A percentile compares a stretch with the other conserved stretches of the same genome.
These are phyloP conservation scores for Austroboletus sp. DNA, from an alignment of 1,284 basidiomycete genomes.

Conservation along the genomic window DNA sequence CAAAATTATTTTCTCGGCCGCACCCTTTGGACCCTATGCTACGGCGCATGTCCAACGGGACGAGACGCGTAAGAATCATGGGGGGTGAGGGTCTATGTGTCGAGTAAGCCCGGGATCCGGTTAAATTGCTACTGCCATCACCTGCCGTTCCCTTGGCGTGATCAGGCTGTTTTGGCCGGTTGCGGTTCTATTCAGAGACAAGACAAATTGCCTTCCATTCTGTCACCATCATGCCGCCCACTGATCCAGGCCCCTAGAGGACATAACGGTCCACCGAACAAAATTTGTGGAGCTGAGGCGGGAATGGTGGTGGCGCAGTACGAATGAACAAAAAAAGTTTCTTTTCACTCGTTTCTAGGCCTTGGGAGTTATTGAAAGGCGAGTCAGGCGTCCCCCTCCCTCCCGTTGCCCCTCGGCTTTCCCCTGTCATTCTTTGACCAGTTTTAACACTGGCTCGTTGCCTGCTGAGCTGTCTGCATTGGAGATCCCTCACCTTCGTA, in stretches of 20 bases:
- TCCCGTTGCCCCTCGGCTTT: not conserved
- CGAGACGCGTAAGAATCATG: too few species aligned
- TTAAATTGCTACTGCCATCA: too few species aligned
- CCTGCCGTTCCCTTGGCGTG: too few species aligned
- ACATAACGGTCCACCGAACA: not conserved
- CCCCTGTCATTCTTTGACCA: not conserved
- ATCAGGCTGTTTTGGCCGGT: not conserved
- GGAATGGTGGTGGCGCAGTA: constrained; percentile 1
- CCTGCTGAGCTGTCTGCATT: not conserved
- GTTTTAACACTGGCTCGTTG: not conserved
- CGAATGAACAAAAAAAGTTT: not conserved
- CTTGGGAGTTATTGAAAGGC: not conserved
- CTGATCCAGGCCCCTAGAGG: not conserved
- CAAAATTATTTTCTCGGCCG: not conserved
- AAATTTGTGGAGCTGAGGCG: not conserved
- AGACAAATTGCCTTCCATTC: constrained; percentile 1
- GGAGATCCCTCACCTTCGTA: not conserved
- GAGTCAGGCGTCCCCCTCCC: not conserved
- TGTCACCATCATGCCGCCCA: not conserved
- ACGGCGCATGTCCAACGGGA: too few species aligned
- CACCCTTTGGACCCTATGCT: too few species aligned
- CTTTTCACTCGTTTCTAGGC: not conserved
- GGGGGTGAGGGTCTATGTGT: too few species aligned
- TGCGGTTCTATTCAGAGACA: not conserved
- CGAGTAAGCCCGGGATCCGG: too few species aligned